Conservation (phyloP, 169 alveolate species). For the Cytauxzoon felis region DNA sequence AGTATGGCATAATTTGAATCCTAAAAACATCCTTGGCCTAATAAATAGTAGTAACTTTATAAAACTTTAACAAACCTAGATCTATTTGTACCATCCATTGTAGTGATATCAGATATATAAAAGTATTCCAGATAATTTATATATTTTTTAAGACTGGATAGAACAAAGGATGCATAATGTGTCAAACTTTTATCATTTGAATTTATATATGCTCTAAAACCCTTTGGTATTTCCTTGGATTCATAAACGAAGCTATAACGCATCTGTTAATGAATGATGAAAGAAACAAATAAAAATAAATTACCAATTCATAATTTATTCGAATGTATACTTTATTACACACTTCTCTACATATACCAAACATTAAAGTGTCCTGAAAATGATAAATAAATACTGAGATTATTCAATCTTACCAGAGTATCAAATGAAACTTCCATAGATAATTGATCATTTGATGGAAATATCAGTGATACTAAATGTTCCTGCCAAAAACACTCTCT, state of each 20-base stretch:
- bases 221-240: constrained; percentile 17
- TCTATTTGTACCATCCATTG: neutral
- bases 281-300: neutral
- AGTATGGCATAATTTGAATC: neutral
- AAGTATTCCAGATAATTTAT: constrained; percentile 28
- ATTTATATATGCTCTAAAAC: constrained; percentile 40
- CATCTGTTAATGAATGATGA: neutral
- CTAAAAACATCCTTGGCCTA: constrained; percentile 8
- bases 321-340: constrained; percentile 34
- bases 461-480: neutral
- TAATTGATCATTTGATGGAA: constrained; percentile 5
- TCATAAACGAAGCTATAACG: constrained; percentile 13
- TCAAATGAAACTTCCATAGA: constrained; percentile 26
- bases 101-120: constrained; percentile 15
- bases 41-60: neutral
- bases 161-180: constrained; percentile 22
- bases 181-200: constrained; percentile 39
- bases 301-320: constrained; percentile 16
- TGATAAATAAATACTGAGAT: too few relatives aligned
- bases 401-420: constrained; percentile 13
- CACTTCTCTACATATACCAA: constrained; percentile 25
- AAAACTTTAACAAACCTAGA: neutral
- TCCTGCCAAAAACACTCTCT: constrained; percentile 60
- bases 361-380: constrained; percentile 17
- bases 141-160: constrained; percentile 15